Evolutionary conservation across 257 asterid genomes (phyloP).

Genomic region (Fraxinus cuspidata): DNA sequence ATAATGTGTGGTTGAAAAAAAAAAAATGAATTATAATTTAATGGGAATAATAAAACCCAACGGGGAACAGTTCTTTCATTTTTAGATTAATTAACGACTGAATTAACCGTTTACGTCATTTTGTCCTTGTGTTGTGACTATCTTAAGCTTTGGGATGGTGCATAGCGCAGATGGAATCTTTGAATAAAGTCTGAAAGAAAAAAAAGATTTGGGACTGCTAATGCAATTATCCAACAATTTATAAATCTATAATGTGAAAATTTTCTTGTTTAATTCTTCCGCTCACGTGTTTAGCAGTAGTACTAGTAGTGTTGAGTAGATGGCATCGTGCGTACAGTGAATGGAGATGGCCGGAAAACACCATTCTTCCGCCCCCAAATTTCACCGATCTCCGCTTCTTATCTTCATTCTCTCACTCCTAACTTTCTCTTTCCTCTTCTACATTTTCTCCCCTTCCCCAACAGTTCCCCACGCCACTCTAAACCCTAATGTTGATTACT

Average conservation of each 20-base stretch:
- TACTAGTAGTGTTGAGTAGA: neutral
- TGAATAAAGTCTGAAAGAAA: too few relatives aligned
- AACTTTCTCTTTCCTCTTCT: constrained; percentile 50
- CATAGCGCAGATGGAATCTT: too few relatives aligned
- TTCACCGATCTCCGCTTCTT: constrained; percentile 50
- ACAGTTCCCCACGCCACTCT: constrained; percentile 31
- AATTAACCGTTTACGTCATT: too few relatives aligned
- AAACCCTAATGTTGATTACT: constrained; percentile 63
- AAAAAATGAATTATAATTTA: too few relatives aligned
- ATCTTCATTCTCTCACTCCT: constrained; percentile 41
- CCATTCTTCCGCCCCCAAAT: constrained; percentile 32
- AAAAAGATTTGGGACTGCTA: too few relatives aligned
- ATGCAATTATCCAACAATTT: too few relatives aligned
- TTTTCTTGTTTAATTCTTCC: neutral
- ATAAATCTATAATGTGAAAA: neutral
- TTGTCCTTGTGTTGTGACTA: too few relatives aligned
- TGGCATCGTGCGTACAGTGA: neutral
- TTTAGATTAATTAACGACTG: too few relatives aligned
- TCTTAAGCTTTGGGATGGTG: too few relatives aligned
- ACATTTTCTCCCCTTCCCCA: constrained; percentile 37
- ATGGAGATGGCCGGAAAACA: constrained; percentile 74
- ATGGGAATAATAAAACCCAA: too few relatives aligned
- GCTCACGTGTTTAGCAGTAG: neutral
- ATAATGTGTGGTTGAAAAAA: too few relatives aligned
- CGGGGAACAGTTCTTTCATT: too few relatives aligned